Evolutionary conservation across 345 rosid species (phyloP).

Genomic region (Lenwebbia sp.): DNA sequence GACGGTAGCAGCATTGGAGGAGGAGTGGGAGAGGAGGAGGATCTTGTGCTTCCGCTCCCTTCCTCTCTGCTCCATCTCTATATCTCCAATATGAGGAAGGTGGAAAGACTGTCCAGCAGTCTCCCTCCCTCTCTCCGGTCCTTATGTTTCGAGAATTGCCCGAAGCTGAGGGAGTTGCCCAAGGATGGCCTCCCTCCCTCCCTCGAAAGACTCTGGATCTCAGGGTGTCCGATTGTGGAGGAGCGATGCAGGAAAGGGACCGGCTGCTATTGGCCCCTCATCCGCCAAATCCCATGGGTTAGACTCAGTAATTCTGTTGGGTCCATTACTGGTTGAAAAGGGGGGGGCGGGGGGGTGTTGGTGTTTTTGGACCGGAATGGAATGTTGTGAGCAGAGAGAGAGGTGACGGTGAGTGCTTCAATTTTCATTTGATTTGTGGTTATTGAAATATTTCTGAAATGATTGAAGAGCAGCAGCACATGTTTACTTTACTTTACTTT

Average conservation of each 20-base stretch:
- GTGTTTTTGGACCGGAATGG: too few relatives aligned
- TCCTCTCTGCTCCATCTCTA: background rate
- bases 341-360: too few relatives aligned
- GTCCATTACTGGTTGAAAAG: too few relatives aligned
- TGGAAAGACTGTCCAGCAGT: background rate
- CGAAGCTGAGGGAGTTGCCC: background rate
- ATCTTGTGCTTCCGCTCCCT: background rate
- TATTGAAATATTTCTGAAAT: too few relatives aligned
- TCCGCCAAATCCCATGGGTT: background rate
- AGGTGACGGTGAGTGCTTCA: too few relatives aligned
- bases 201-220: background rate
- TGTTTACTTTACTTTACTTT: too few relatives aligned
- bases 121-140: background rate
- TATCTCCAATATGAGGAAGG: fast-evolving
- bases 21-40: background rate
- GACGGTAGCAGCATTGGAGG: background rate
- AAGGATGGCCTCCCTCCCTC: background rate
- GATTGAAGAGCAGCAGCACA: too few relatives aligned
- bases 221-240: fast-evolving
- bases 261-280: background rate
- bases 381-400: too few relatives aligned
- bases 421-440: too few relatives aligned
- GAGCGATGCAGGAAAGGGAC: background rate
- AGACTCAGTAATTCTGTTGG: fast-evolving
- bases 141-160: fast-evolving